Conservation (phyloP, 371 early-diverging fungal species). For the Enterospora canceri region DNA sequence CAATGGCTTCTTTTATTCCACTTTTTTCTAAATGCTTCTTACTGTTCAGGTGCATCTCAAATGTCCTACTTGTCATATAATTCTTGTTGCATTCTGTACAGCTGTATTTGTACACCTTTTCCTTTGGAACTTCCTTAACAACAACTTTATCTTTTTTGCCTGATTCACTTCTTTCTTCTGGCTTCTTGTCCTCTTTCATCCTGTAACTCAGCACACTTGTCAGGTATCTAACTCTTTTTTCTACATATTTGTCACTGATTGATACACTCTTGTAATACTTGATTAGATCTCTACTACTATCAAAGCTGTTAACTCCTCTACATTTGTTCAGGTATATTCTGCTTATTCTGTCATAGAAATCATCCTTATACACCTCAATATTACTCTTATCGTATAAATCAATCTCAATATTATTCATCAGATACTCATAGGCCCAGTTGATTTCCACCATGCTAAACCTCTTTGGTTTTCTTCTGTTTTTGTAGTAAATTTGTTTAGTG, state of each 20-base stretch:
- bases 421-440: not conserved
- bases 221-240: not conserved
- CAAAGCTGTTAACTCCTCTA: not conserved
- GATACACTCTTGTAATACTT: not conserved
- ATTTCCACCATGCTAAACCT: not conserved
- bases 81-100: slow-evolving; percentile 2
- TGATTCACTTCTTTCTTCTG: not conserved
- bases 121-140: not conserved
- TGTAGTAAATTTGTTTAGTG: not conserved
- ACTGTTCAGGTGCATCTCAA: slow-evolving; percentile 3
- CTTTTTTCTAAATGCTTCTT: slow-evolving; percentile 7
- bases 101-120: slow-evolving; percentile 1
- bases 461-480: not conserved
- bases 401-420: not conserved
- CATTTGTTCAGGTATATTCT: not conserved
- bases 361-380: not conserved
- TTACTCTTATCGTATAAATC: not conserved
- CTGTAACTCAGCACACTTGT: not conserved
- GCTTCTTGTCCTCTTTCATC: not conserved
- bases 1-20: not conserved
- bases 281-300: not conserved
- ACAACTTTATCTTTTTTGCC: not conserved
- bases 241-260: not conserved
- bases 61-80: slow-evolving; percentile 7
- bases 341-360: not conserved